These are phyloP conservation scores for Leucaena leucocephala DNA, from an alignment of 306 rosid species.

Conservation along the genomic window DNA sequence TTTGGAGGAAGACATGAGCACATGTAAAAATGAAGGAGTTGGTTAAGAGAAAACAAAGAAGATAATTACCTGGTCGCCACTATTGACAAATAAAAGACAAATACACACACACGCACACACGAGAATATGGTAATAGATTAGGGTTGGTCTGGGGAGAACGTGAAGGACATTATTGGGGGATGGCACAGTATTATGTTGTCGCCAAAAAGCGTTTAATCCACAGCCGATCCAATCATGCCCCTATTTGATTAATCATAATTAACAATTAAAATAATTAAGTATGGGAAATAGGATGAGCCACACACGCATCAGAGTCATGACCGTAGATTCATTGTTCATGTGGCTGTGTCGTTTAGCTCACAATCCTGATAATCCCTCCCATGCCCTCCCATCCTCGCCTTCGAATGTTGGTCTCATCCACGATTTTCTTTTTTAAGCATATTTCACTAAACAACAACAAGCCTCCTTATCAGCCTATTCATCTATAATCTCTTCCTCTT, in stretches of 20 bases:
- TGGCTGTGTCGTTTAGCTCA: background rate
- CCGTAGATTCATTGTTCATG: slow-evolving; percentile 23
- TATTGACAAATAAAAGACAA: background rate
- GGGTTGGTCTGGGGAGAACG: slow-evolving; percentile 23
- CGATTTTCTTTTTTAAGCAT: background rate
- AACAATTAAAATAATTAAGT: background rate
- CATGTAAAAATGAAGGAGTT: background rate
- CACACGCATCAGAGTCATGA: slow-evolving; percentile 24
- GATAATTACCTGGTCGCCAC: slow-evolving; percentile 7
- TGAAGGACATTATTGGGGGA: slow-evolving; percentile 45
- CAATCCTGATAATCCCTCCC: slow-evolving; percentile 4
- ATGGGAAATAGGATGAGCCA: slow-evolving; percentile 17
- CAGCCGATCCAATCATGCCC: background rate
- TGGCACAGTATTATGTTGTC: slow-evolving; percentile 41
- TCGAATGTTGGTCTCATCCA: background rate
- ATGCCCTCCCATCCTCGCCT: slow-evolving; percentile 38
- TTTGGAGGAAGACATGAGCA: background rate
- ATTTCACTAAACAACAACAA: background rate
- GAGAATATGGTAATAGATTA: background rate
- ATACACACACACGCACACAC: too few relatives aligned
- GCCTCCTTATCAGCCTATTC: too few relatives aligned
- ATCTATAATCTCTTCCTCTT: too few relatives aligned
- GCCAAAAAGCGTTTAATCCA: slow-evolving; percentile 22
- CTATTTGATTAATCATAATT: background rate
- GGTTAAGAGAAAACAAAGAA: slow-evolving; percentile 2